These are phyloP conservation scores for Pinus taeda DNA, from an alignment of 75 land plant species.

Conservation along the genomic window DNA sequence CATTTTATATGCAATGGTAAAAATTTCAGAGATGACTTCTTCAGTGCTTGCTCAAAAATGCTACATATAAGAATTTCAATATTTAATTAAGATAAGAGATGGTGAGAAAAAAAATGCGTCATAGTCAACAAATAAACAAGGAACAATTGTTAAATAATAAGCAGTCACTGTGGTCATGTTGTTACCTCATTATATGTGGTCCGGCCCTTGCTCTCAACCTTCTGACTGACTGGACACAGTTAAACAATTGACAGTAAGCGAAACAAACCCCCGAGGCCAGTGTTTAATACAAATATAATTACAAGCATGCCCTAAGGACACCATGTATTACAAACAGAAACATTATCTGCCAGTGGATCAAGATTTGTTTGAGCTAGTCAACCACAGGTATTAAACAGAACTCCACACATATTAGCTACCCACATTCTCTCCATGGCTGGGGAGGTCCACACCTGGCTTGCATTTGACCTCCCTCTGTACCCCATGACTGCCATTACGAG, in stretches of 20 bases:
- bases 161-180: neutral
- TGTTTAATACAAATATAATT: neutral
- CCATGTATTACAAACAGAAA: neutral
- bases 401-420: neutral
- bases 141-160: neutral
- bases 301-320: neutral
- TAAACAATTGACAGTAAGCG: neutral
- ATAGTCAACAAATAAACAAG: neutral
- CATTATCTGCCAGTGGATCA: neutral
- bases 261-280: neutral
- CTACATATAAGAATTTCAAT: too few species aligned
- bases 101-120: neutral
- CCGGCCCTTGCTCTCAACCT: constrained; percentile 54
- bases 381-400: too few species aligned
- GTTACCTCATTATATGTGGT: constrained; percentile 57
- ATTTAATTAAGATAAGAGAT: too few species aligned
- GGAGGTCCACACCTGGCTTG: neutral
- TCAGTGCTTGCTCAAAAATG: neutral
- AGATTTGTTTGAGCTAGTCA: neutral
- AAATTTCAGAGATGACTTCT: neutral
- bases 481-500: too few species aligned
- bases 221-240: constrained; percentile 5
- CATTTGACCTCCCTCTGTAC: constrained; percentile 8
- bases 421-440: neutral
- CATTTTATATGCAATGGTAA: too few species aligned